These are phyloP conservation scores for Hypoxylon sp. DNA, from an alignment of 2,329 filamentous ascomycete species.

Conservation along the genomic window DNA sequence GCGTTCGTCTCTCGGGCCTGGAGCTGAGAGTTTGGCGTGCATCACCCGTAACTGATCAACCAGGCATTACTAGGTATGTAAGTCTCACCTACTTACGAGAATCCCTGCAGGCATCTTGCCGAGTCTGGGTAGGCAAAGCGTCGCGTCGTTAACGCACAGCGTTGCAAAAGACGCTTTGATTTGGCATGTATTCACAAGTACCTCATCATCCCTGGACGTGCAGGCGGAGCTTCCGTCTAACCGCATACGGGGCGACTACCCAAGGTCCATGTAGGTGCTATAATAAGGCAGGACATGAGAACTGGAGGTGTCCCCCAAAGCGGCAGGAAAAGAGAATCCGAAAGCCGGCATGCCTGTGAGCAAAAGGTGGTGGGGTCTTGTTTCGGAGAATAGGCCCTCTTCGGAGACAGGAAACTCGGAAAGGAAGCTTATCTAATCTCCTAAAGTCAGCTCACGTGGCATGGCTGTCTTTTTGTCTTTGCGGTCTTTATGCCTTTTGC, in stretches of 20 bases:
- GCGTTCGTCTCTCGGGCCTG: conserved; percentile 20
- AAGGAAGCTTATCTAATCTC: conserved; percentile 34
- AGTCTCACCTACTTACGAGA: conserved; percentile 35
- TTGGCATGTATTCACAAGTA: conserved; percentile 44
- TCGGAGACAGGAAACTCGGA: conserved; percentile 43
- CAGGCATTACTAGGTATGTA: conserved; percentile 15
- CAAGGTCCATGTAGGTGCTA: conserved; percentile 10
- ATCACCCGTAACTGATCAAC: conserved; percentile 36
- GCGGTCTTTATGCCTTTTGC: not conserved
- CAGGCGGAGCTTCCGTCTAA: conserved; percentile 44
- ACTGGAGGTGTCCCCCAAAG: conserved; percentile 19
- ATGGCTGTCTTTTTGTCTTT: conserved; percentile 2
- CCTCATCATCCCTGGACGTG: conserved; percentile 41
- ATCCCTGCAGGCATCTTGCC: conserved; percentile 36
- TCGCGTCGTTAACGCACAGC: conserved; percentile 27
- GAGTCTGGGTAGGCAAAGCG: conserved; percentile 32
- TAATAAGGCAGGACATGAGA: conserved; percentile 18
- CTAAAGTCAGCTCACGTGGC: conserved; percentile 34
- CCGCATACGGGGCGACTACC: conserved; percentile 38
- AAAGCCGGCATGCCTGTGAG: conserved; percentile 37
- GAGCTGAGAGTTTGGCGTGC: conserved; percentile 32
- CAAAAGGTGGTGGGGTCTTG: conserved; percentile 26
- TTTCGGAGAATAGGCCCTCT: conserved; percentile 36
- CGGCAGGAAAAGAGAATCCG: conserved; percentile 34
- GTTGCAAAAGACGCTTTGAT: conserved; percentile 26